A percentile compares a stretch with the other conserved stretches of the same genome.
phyloP scores from a whole-genome alignment of 495 filamentous ascomycete species.

The Poronia punctata region DNA sequence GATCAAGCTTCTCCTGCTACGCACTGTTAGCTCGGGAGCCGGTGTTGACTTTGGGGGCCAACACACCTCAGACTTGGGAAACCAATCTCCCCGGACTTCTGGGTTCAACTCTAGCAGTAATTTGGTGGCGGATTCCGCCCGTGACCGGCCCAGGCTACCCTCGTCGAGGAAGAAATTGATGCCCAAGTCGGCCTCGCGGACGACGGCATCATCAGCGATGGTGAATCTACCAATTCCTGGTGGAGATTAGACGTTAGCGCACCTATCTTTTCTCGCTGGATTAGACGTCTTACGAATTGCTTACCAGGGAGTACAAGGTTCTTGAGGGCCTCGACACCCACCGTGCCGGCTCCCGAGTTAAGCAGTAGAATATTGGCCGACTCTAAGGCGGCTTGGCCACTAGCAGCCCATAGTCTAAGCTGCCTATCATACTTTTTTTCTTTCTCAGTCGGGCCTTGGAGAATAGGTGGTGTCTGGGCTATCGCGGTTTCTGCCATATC shows the following conservation, averaged over 20 bases:
- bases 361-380: conserved; percentile 81
- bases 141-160: conserved; percentile 65
- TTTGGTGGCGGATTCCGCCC: conserved; percentile 69
- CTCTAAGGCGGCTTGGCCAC: conserved; percentile 84
- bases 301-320: conserved; percentile 84
- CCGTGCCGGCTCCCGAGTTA: conserved; percentile 74
- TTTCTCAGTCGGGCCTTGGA: conserved; percentile 67
- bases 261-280: too few species aligned
- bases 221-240: conserved; percentile 87
- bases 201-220: conserved; percentile 73
- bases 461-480: conserved; percentile 45
- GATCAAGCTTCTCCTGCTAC: conserved; percentile 15
- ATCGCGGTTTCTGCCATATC: conserved; percentile 42
- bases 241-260: too few species aligned
- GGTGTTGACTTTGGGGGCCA: conserved; percentile 8
- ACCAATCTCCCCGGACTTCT: conserved; percentile 73
- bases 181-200: conserved; percentile 77
- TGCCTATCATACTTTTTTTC: conserved; percentile 95
- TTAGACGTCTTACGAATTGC: neutral
- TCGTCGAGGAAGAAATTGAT: conserved; percentile 96
- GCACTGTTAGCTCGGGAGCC: conserved; percentile 15
- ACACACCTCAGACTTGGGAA: conserved; percentile 35
- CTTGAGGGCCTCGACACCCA: conserved; percentile 90
- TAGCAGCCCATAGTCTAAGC: conserved; percentile 90
- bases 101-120: conserved; percentile 87